phyloP scores from a whole-genome alignment of 768 basidiomycete species.

The Leccinum arenicola region DNA sequence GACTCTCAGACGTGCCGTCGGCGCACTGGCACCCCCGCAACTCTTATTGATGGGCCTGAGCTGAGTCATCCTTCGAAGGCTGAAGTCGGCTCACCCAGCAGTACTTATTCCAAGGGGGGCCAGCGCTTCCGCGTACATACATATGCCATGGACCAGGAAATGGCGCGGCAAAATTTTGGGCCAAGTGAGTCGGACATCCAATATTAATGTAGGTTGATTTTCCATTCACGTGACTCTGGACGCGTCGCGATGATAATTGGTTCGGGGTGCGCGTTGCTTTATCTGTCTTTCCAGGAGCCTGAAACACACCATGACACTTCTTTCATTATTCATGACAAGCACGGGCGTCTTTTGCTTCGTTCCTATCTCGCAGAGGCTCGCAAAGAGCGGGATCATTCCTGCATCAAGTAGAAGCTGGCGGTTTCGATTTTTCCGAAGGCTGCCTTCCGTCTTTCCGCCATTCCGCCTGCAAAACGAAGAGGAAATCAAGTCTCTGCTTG shows the following conservation, averaged over 20 bases:
- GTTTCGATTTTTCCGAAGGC: background rate
- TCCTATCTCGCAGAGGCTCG: conserved; percentile 25
- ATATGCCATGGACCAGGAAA: too few relatives aligned
- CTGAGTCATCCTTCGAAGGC: too few relatives aligned
- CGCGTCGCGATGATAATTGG: conserved; percentile 3
- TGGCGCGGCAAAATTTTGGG: too few relatives aligned
- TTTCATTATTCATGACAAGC: conserved; percentile 24
- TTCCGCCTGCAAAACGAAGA: background rate
- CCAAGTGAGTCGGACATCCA: conserved; percentile 50
- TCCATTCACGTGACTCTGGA: conserved; percentile 17
- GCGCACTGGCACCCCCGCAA: too few relatives aligned
- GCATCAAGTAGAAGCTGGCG: conserved; percentile 6
- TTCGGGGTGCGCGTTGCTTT: background rate
- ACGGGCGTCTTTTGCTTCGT: conserved; percentile 27
- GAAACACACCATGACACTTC: conserved; percentile 16
- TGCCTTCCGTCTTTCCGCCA: background rate
- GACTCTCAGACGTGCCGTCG: too few relatives aligned
- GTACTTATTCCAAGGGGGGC: too few relatives aligned
- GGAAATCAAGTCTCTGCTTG: background rate
- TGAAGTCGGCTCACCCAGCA: too few relatives aligned
- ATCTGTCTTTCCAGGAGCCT: background rate
- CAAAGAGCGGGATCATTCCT: conserved; percentile 21
- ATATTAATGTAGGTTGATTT: conserved; percentile 21
- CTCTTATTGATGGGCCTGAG: too few relatives aligned
- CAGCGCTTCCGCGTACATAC: too few relatives aligned